Conservation (phyloP, 495 filamentous ascomycete genomes). For the Annulohypoxylon bovei region DNA sequence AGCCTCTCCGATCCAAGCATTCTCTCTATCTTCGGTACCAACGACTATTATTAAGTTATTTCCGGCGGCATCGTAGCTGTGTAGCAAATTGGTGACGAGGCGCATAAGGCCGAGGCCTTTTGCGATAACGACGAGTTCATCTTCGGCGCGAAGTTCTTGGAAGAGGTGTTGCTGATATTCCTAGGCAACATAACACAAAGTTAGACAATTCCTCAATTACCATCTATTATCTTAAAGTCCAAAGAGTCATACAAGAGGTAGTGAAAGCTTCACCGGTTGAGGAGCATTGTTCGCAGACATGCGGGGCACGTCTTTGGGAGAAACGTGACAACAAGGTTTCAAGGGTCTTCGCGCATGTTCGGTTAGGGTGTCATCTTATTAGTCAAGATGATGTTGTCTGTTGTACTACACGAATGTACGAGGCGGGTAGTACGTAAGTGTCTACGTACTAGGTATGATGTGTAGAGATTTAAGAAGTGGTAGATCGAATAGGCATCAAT, state of each 20-base stretch:
- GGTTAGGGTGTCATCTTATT: slow-evolving; percentile 20
- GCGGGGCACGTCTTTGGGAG: slow-evolving; percentile 46
- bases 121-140: slow-evolving; percentile 91
- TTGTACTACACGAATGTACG: background rate
- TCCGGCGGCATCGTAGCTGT: slow-evolving; percentile 95
- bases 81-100: slow-evolving; percentile 90
- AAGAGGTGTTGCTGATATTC: slow-evolving; percentile 93
- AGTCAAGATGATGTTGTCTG: background rate
- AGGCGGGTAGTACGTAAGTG: slow-evolving; percentile 25
- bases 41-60: slow-evolving; percentile 91
- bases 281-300: slow-evolving; percentile 65
- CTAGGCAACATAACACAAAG: slow-evolving; percentile 31
- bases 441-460: slow-evolving; percentile 1
- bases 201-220: slow-evolving; percentile 10
- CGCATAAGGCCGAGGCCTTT: slow-evolving; percentile 91
- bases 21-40: slow-evolving; percentile 92
- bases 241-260: slow-evolving; percentile 75
- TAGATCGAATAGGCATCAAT: slow-evolving; percentile 14
- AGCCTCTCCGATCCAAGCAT: slow-evolving; percentile 92
- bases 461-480: background rate
- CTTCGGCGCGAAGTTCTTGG: slow-evolving; percentile 85
- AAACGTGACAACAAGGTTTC: slow-evolving; percentile 19
- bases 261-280: slow-evolving; percentile 87
- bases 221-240: background rate
- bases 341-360: slow-evolving; percentile 39